Evolutionary conservation across 805 yeast genomes (phyloP), one percentile per base, ranked within the genome.

Genomic region (Jamesozyma jinghongensis): DNA sequence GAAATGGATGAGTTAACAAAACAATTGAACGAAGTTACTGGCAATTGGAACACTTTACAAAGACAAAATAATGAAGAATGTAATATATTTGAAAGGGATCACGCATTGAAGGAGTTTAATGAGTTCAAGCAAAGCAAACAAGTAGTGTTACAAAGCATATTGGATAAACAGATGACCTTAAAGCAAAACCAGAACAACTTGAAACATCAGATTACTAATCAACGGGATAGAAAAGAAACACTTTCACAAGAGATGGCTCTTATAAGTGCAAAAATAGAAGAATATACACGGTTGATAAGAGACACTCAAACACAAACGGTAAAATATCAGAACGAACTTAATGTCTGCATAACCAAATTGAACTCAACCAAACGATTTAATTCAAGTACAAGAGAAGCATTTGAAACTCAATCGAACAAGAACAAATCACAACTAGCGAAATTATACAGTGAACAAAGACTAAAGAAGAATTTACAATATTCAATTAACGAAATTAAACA

Each of bases 381-480:
- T 14, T 6, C 19, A n/a, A n/a, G 3, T 5, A 36, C 50, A n/a
- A 54, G 57, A 0, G 43, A 52, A 4, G 34, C 36, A 0, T 48
- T 54, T 12, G 53, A 53, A 30, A 22, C 20, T 2, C 32, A 32
- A 1, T 63, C 10, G 26, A 22, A 22, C 26, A 22, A 22, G 10
- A 7, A 62, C 43, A 43, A 56, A 19, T 46, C 44, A 3, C 46
- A 63, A 8, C 41, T 43, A 8, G 50, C 43, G 1, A 70, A 68
- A 46, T 45, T 65, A 28, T 54, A 58, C 12, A 59, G 58, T 22
- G 72, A 71, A 46, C 61, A 59, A 25, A 51, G 48, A 4, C 61
- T 69, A 26, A 60, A 70, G 39, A 61, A 70, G 43, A 59, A 65
- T 7, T 52, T 75, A 32, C 78, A 75, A 49, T 71, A 73, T 46